Base-by-base conservation (phyloP, 257 asterid genomes). In the Buddleja alternifolia region DNA sequence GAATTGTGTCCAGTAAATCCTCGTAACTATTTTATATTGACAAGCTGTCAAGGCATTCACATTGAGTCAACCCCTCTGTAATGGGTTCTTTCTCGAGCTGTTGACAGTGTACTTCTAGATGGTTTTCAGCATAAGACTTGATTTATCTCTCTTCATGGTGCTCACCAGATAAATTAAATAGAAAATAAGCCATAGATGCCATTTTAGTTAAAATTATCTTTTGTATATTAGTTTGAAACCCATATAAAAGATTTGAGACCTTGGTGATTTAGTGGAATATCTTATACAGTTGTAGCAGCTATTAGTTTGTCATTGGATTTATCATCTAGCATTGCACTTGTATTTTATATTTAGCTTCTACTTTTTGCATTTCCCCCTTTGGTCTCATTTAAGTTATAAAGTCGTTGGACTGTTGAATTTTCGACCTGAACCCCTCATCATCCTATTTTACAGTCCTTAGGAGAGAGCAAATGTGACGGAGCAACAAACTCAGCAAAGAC, bases 401-500 rank as follows among this genome's bases (percentile, higher is more conserved):
- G 34, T 54, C 65, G 25, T 25, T 34, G 10, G 16, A 51, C 8
- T 48, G 10, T 62, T 42, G 45, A 55, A 21, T 21, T 36, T 25
- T 3, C 4, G 16, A 39, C 66, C 54, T 19, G 37, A 23, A 8
- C 40, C 50, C 16, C 25, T 32, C 42, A 15, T 42, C 19, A 32
- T 72, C 60, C 57, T 54, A 8, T 72, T 61, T 37, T 70, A 73
- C 85, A 94, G 99, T 78, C 93, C 93, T 54, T 96, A 81, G 69
- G 97, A 94, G 86, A 86, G 97, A 79, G 86, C 81, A 32, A 78
- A 72, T 69, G 92, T 84, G 36, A 82, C 85, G 85, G 95, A 83
- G 77, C 97, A 94, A 71, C 96, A 91, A 75, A 87, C 88, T 41
- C 86, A 89, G 72, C 81, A 85, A 52, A 77, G 96, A 72, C 99